Conservation (phyloP, 441 rosid genomes). For the Arabidopsis hybrid region DNA sequence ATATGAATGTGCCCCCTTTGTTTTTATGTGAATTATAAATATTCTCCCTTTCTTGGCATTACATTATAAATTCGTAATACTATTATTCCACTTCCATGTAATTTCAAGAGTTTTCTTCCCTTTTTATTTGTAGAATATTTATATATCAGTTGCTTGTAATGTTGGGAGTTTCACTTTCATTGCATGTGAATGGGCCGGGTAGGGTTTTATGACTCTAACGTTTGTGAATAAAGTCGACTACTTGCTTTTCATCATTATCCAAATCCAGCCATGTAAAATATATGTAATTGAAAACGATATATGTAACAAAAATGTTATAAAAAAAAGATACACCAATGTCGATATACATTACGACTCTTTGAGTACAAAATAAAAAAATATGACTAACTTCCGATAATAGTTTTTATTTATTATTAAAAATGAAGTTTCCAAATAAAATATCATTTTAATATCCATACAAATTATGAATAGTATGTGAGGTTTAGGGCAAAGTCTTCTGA, state of each 20-base stretch:
- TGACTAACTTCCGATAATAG: too few species aligned
- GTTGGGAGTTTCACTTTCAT: constrained; percentile 37
- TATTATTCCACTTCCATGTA: background rate
- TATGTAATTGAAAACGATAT: constrained; percentile 16
- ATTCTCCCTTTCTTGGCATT: constrained; percentile 40
- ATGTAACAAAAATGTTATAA: background rate
- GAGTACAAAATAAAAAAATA: too few species aligned
- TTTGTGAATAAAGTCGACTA: constrained; percentile 36
- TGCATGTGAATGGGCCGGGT: constrained; percentile 42
- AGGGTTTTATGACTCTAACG: constrained; percentile 38
- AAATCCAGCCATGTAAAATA: constrained; percentile 28
- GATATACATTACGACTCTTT: too few species aligned
- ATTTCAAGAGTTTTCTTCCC: background rate
- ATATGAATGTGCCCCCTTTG: constrained; percentile 33
- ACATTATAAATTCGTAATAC: background rate
- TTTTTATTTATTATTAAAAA: too few species aligned
- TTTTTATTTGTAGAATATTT: background rate
- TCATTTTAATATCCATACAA: too few species aligned
- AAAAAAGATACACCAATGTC: too few species aligned
- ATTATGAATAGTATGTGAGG: too few species aligned
- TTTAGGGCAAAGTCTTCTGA: too few species aligned
- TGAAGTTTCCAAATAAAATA: too few species aligned
- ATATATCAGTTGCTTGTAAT: constrained; percentile 36
- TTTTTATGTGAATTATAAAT: constrained; percentile 39
- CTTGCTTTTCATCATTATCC: constrained; percentile 44